These are phyloP conservation scores for Pinus tabuliformis DNA, from an alignment of 75 land plant species.

Conservation along the genomic window DNA sequence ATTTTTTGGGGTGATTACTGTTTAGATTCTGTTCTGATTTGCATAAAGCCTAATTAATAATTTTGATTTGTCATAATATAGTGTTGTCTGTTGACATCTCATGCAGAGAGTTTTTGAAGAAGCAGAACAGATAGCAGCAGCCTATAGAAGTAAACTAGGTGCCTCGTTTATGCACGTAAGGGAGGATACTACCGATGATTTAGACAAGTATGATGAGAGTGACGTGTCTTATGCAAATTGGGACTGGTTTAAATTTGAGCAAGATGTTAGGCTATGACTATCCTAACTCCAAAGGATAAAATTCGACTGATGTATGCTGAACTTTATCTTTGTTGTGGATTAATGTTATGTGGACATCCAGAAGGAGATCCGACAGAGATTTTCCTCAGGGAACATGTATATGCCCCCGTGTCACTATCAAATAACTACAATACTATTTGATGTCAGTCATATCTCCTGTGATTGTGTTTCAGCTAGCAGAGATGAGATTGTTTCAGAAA, in stretches of 20 bases:
- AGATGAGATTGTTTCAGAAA: no score
- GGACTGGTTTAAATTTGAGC: conserved; percentile 29
- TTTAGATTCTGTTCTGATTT: background rate
- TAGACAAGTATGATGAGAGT: background rate
- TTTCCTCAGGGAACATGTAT: no score
- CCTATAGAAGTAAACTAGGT: conserved; percentile 7
- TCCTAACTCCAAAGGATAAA: background rate
- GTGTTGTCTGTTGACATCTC: background rate
- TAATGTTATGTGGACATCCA: no score
- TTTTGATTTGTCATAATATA: no score
- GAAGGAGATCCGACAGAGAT: no score
- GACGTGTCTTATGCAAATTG: conserved; percentile 15
- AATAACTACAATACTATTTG: no score
- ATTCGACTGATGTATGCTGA: background rate
- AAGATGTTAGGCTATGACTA: background rate
- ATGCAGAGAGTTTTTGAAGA: conserved; percentile 33
- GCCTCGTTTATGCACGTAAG: background rate
- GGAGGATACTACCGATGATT: background rate
- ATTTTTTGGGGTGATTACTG: background rate
- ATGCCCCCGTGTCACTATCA: no score
- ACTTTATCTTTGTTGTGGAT: background rate
- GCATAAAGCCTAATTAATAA: no score
- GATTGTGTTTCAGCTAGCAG: no score
- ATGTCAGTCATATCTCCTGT: no score
- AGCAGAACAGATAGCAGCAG: conserved; percentile 21